Conservation (phyloP, 1,139 yeast species). For the Taphrina communis region DNA sequence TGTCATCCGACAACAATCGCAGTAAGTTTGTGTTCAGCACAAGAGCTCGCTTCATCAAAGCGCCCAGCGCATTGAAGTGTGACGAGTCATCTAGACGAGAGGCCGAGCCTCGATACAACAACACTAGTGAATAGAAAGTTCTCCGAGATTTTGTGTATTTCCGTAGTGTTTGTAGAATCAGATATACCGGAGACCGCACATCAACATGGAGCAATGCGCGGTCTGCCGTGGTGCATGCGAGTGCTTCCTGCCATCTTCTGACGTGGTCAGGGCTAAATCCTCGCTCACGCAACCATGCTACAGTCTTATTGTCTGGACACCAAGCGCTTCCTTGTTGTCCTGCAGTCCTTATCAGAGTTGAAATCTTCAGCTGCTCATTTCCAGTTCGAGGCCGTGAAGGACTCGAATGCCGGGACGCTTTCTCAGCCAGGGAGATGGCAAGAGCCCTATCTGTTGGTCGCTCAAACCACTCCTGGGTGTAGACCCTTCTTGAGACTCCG, state of each 20-base stretch:
- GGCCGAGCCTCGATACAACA: neutral
- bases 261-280: constrained; percentile 11
- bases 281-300: constrained; percentile 13
- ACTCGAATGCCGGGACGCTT: neutral
- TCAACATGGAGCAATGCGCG: neutral
- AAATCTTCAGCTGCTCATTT: neutral
- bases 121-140: constrained; percentile 2
- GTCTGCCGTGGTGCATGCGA: constrained; percentile 1
- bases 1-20: neutral
- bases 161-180: constrained; percentile 18
- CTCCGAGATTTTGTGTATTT: constrained; percentile 8
- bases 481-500: too few species aligned
- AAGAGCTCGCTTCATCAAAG: constrained; percentile 14
- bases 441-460: too few species aligned
- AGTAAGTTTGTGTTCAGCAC: constrained; percentile 4
- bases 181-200: constrained; percentile 2
- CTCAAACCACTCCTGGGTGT: too few species aligned
- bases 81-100: constrained; percentile 18
- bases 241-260: constrained; percentile 3
- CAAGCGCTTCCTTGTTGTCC: neutral
- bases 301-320: neutral
- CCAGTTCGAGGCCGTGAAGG: neutral
- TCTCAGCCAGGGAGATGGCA: too few species aligned
- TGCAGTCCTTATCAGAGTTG: neutral
- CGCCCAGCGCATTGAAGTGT: neutral